Evolutionary conservation across 305 asterid genomes (phyloP).

Genomic region (Solanum aculeatissimum): DNA sequence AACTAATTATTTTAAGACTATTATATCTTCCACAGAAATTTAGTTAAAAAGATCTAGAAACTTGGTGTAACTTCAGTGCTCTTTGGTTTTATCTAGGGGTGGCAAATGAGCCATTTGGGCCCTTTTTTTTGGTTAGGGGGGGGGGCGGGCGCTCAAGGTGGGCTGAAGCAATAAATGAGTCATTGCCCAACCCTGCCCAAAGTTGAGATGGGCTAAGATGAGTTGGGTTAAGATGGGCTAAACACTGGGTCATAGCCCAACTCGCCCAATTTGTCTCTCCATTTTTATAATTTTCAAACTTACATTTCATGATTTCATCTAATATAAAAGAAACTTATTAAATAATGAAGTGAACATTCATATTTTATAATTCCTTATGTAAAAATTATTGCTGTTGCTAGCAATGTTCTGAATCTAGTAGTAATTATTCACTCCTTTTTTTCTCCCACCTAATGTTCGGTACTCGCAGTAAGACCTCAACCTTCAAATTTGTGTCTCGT

Average conservation of each 20-base stretch:
- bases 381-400: neutral
- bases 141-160: too few relatives aligned
- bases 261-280: neutral
- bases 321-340: neutral
- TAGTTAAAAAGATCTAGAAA: neutral
- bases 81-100: neutral
- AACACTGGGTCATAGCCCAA: neutral
- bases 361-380: neutral
- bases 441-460: neutral
- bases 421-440: neutral
- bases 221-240: neutral
- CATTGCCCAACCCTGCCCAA: neutral
- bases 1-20: conserved; percentile 1
- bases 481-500: neutral
- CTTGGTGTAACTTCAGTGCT: conserved; percentile 9
- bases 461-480: neutral
- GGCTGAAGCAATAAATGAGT: neutral
- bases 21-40: neutral
- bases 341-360: neutral
- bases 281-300: neutral
- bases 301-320: neutral
- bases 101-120: neutral
- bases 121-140: too few relatives aligned
- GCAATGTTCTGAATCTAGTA: neutral
- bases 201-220: neutral